Base-by-base conservation (phyloP, 1,139 yeast genomes). In the Kodamaea sp. region DNA sequence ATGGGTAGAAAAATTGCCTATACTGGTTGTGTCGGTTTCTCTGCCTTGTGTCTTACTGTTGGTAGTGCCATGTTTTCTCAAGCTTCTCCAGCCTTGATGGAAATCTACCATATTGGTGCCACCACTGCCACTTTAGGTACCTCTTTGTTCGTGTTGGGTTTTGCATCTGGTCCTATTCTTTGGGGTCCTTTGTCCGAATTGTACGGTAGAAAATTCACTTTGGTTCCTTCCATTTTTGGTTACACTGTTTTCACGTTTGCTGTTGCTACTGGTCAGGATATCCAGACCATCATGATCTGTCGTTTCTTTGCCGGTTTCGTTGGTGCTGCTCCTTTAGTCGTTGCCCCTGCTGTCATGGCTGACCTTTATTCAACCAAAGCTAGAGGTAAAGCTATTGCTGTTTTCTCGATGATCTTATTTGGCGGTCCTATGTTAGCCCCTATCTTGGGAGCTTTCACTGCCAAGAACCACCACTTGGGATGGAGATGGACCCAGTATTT, bases 171-270 rank as follows among this genome's bases (percentile, higher is more conserved):
- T 12, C 95, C 95, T 6, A 64, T 84, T 24, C 47, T 84, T 24
- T 86, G 86, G 80, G 95, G 92, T 14, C 95, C 95, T 4, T 53
- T 85, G 28, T 81, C 90, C 7, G 95, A 84, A 56, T 54, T 83
- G 32, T 80, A 71, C 47, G 95, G 96, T 32, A 75, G 95, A 57
- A 75, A 74, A 50, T 57, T 68, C 2, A 78, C 85, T 8, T 45
- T 83, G 31, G 41, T 82, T 1, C 40, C 75, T 2, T 76, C 88
- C 2, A 55, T 73, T 8, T 63, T 85, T 24, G 75, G 83, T 2
- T 78, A 75, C 51, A 63, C 74, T 16, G 52, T 77, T 31, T 85
- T 86, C 57, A 70, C 74, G 28, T 84, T 83, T 52, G 94, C 83
- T 2, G 78, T 74, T 18, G 95, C 89, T 3, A 73, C 86, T 8